Percentiles rank a stretch among this genome's conserved stretches.
phyloP scores from a whole-genome alignment of 2,329 filamentous ascomycete species.

The Lasiodiplodia citricola region DNA sequence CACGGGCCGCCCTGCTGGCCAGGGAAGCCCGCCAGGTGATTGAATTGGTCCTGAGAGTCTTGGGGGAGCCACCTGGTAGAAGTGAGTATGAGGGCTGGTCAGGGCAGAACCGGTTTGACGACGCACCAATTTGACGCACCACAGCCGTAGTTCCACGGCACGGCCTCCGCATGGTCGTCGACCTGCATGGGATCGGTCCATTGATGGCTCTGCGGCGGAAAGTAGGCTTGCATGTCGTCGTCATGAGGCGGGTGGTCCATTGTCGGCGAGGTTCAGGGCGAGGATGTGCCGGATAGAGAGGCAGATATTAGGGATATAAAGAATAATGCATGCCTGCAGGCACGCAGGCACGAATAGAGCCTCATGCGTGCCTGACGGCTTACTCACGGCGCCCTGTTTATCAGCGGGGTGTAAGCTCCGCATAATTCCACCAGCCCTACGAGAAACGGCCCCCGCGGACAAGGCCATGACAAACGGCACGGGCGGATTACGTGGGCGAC shows the following conservation, averaged over 20 bases:
- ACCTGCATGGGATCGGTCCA: not conserved
- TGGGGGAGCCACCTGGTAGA: slow-evolving; percentile 4
- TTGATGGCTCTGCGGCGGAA: not conserved
- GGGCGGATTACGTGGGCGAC: slow-evolving; percentile 57
- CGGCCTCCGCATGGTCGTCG: not conserved
- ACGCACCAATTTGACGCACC: slow-evolving; percentile 2
- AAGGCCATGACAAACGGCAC: slow-evolving; percentile 7
- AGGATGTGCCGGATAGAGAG: not conserved
- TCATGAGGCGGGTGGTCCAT: slow-evolving; percentile 1
- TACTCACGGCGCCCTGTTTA: slow-evolving; percentile 24
- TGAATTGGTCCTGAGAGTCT: slow-evolving; percentile 1
- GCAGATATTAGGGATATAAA: not conserved
- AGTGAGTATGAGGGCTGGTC: slow-evolving; percentile 14
- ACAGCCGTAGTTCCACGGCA: slow-evolving; percentile 3
- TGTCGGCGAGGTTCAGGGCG: not conserved
- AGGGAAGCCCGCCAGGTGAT: not conserved
- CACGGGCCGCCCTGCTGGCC: not conserved
- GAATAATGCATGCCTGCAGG: not conserved
- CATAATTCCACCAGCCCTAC: slow-evolving; percentile 69
- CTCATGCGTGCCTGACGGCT: slow-evolving; percentile 16
- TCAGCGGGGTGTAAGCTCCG: slow-evolving; percentile 14
- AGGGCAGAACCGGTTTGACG: not conserved
- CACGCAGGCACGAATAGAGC: not conserved
- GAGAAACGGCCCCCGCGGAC: slow-evolving; percentile 67
- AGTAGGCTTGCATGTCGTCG: slow-evolving; percentile 15